These are phyloP conservation scores for Hanseniaspora singularis DNA, from an alignment of 805 yeast species.

Conservation along the genomic window DNA sequence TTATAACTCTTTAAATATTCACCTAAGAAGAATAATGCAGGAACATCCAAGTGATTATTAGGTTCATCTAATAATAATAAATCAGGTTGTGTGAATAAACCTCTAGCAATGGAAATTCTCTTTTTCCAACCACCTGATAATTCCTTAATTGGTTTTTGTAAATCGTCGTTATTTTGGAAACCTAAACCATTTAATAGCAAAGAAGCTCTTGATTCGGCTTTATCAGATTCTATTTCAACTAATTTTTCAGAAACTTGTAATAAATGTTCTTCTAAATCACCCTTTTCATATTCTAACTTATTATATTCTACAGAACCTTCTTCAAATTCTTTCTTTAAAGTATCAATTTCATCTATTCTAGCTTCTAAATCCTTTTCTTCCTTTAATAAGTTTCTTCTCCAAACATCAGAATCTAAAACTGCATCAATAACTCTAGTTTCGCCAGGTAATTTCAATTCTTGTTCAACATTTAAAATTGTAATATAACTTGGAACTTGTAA, in stretches of 20 bases:
- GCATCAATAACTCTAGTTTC: conserved; percentile 84
- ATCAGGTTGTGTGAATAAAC: conserved; percentile 94
- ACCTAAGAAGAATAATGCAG: conserved; percentile 88
- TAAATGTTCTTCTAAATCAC: conserved; percentile 67
- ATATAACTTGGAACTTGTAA: conserved; percentile 88
- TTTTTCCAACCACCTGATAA: conserved; percentile 99
- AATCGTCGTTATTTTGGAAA: conserved; percentile 70
- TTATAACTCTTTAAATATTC: conserved; percentile 82
- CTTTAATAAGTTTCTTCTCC: conserved; percentile 79
- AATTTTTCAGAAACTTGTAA: conserved; percentile 72
- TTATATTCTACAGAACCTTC: conserved; percentile 62
- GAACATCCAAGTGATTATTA: conserved; percentile 99
- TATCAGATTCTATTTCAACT: conserved; percentile 89
- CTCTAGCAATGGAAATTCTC: conserved; percentile 97
- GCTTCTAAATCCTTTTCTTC: conserved; percentile 69
- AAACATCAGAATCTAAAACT: conserved; percentile 97
- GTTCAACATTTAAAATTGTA: conserved; percentile 92
- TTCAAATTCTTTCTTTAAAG: conserved; percentile 56
- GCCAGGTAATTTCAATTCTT: conserved; percentile 80
- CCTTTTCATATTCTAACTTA: conserved; percentile 79
- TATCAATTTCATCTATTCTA: conserved; percentile 64
- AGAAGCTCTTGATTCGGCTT: conserved; percentile 96
- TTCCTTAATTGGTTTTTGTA: conserved; percentile 67
- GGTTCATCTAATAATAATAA: conserved; percentile 92
- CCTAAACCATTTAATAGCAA: conserved; percentile 87